Evolutionary conservation across 148 eudicot species (phyloP).

Genomic region (Salicornia ramosissima): DNA sequence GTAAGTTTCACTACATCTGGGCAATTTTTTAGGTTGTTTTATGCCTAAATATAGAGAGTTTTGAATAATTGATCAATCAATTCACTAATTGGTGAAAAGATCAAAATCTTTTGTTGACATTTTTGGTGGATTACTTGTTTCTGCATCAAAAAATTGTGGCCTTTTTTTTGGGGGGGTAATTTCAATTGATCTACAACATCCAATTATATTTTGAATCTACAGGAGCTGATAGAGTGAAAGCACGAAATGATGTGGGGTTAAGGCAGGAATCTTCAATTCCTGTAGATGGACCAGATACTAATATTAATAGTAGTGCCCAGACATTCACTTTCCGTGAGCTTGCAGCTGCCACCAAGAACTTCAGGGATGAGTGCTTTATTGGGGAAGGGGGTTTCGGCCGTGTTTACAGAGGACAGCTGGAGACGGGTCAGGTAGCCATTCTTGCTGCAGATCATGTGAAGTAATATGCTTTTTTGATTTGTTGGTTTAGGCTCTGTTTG

Average conservation of each 20-base stretch:
- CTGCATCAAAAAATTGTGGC: not conserved
- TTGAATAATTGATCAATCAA: constrained; percentile 7
- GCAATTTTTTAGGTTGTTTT: not conserved
- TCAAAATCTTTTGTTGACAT: constrained; percentile 13
- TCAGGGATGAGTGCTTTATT: constrained; percentile 64
- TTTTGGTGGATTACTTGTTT: constrained; percentile 6
- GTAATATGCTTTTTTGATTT: not conserved
- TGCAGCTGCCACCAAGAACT: constrained; percentile 76
- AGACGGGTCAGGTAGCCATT: constrained; percentile 57
- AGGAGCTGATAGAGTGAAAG: constrained; percentile 68
- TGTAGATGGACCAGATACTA: constrained; percentile 43
- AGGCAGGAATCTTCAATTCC: constrained; percentile 39
- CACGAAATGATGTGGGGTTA: constrained; percentile 51
- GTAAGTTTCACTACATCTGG: not conserved
- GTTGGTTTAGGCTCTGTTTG: not conserved
- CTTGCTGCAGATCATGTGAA: not conserved
- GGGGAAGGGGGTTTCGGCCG: constrained; percentile 98
- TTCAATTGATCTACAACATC: not conserved
- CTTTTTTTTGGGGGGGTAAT: not conserved
- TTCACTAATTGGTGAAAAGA: constrained; percentile 5
- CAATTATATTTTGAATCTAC: constrained; percentile 19
- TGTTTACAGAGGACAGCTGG: constrained; percentile 75
- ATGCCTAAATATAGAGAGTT: not conserved
- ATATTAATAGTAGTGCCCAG: constrained; percentile 69
- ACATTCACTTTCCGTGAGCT: constrained; percentile 87